Base-by-base conservation (phyloP, 176 grass and related monocot species). In the Lolium perenne region DNA sequence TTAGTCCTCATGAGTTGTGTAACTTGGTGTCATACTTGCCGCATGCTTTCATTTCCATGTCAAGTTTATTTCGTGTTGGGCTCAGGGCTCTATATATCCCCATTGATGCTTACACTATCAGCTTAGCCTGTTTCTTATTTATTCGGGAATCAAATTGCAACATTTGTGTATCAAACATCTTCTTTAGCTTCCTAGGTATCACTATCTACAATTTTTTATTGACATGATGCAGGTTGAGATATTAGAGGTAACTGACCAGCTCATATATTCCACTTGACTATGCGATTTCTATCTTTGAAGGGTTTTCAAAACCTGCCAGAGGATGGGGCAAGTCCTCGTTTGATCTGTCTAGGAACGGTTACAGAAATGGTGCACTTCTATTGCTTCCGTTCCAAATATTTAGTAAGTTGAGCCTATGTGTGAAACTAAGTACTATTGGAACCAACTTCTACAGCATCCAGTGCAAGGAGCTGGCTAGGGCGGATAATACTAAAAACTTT, bases 241-340 rank as follows among this genome's bases (percentile, higher is more conserved):
- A 29, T 53, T 10, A 7, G 40, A 72, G 40, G 0, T 7, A 72
- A 72, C 41, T 47, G 20, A 22, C 10, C 40, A 46, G 41, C 10
- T 72, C 40, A 21, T 46, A 13, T 22, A 45, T 2, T 68, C 7
- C 6, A 10, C 13, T 66, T 6, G 15, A 0, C 4, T 0, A 1
- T 13, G 11, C 5, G 5, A 65, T 65, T 6, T 35, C 12, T 16
- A 7, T 6, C 62, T 65, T 35, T 16, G 26, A 35, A 65, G 12
- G 0, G 13, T 7, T 65, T 16, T 32, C 4, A 32, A 35, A 65
- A 32, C 62, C 62, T 65, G 6, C 17, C 5, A 35, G 1, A 5
- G 0, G 2, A 2, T 4, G 5, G 6, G 26, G 0, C 0, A 8
- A 16, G 1, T 0, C 5, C 1, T 15, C 13, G 7, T 7, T 16